phyloP scores from a whole-genome alignment of 805 yeast species.

The Limtongia smithiae region DNA sequence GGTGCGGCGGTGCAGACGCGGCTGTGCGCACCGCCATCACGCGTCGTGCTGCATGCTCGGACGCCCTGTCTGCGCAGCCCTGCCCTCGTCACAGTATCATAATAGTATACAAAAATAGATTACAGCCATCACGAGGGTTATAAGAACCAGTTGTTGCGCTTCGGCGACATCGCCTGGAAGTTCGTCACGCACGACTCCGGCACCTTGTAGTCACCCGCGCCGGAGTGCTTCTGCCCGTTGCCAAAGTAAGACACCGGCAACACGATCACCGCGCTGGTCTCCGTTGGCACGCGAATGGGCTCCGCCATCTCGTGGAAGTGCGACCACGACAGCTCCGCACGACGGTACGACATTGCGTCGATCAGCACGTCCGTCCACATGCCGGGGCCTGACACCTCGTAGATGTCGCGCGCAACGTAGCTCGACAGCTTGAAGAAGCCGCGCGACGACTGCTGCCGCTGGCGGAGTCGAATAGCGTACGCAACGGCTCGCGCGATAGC shows the following conservation, averaged over 20 bases:
- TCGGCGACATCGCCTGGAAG: slow-evolving; percentile 16
- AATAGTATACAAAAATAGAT: not conserved
- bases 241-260: slow-evolving; percentile 23
- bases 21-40: too few species aligned
- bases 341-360: slow-evolving; percentile 19
- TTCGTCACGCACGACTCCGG: slow-evolving; percentile 25
- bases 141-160: slow-evolving; percentile 13
- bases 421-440: slow-evolving; percentile 4
- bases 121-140: too few species aligned
- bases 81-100: too few species aligned
- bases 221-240: slow-evolving; percentile 27
- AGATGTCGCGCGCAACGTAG: slow-evolving; percentile 18
- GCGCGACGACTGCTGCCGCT: not conserved
- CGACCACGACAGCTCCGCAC: slow-evolving; percentile 22
- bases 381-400: slow-evolving; percentile 24
- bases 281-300: slow-evolving; percentile 11
- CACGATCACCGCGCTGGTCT: slow-evolving; percentile 16
- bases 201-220: slow-evolving; percentile 18
- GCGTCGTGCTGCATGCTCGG: too few species aligned
- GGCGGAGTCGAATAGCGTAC: slow-evolving; percentile 23
- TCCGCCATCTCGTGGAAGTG: slow-evolving; percentile 6
- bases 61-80: too few species aligned
- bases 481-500: slow-evolving; percentile 22
- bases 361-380: slow-evolving; percentile 26
- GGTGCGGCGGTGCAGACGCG: too few species aligned